Evolutionary conservation across 2,329 filamentous ascomycete species (phyloP), one percentile per base, ranked within the genome.

Genomic region (Trichoderma cornu-damae): DNA sequence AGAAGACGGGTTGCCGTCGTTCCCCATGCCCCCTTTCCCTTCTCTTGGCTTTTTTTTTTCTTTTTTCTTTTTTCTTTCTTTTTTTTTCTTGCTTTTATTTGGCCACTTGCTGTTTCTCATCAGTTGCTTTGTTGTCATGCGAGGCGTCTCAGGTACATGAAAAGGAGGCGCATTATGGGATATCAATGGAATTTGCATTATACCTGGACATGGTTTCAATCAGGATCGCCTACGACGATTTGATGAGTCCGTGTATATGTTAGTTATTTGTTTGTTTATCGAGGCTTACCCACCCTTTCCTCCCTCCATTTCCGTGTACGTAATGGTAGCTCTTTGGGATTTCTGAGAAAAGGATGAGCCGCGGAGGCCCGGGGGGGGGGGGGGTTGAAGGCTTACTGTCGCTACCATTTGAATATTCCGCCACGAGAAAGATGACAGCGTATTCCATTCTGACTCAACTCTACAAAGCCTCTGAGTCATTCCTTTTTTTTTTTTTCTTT

Each of bases 71-170:
- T 30, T 30, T 30, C 9, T 7, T 30, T 30, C 28, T 30, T 9
- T 30, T 9, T 30, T 30, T 6, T 9, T 18, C 12, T 28, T 57
- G 24, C 2, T 42, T 26, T 26, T 37, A 14, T n/a, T 32, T 47
- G 26, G 30, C 24, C 50, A 26, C 32, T 28, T 40, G 32, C 14
- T 55, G n/a, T 48, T 30, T 24, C 11, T 38, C 28, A 18, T 40
- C 14, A n/a, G 22, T 40, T 9, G 20, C 28, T 32, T 57, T 43
- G 5, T 28, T 26, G 18, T 54, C 24, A 35, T 54, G 38, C 42
- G 49, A 48, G 57, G 57, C 57, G 57, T 56, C 51, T 56, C 43
- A 24, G 50, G 51, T 32, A 52, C 12, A 53, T 37, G 50, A 43
- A 59, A 55, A 47, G 34, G 37, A 40, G 57, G 57, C 42, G 28